Base-by-base conservation (phyloP, 495 filamentous ascomycete species). In the Aspergillus haitiensis region DNA sequence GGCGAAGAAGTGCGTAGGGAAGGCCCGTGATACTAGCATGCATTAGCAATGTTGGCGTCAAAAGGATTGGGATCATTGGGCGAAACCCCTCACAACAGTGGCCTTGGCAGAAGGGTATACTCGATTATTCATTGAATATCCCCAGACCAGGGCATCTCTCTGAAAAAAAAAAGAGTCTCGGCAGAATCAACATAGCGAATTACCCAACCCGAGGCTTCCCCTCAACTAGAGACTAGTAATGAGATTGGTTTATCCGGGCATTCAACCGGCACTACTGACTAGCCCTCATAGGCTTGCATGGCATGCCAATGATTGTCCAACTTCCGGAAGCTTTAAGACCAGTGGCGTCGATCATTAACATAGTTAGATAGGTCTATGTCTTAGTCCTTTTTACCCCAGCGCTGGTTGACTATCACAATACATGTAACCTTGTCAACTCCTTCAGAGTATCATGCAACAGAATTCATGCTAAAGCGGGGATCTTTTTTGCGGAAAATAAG, bases 381-480 rank as follows among this genome's bases (percentile, higher is more conserved):
- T 56, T 56, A 31, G 42, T 48, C 52, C 35, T 46, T 46, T 46
- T 18, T 39, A 46, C 27, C 39, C 27, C 37, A 4, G 52, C 40
- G 33, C n/a, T 46, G 21, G 13, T 18, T 35, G 15, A 37, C 21
- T 3, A 27, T 27, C 21, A 3, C 21, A 27, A 27, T 27, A 27
- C 21, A 27, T 27, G 21, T 27, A 27, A 27, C 21, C 21, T 27
- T 27, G 21, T 27, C 21, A 27, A 1, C 21, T 27, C 21, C 21
- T 27, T 27, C 21, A 27, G 15, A 46, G 21, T 34, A 33, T 49
- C 34, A 49, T 21, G 21, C 44, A 45, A 18, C 21, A 12, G 31
- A 32, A 58, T 50, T 50, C 45, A 50, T 50, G 15, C 46, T 40
- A 50, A 50, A 58, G n/a, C 55, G 50, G 46, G 54, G 45, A 50